These are phyloP conservation scores for Hebeloma cylindrosporum DNA, from an alignment of 768 basidiomycete species.

Conservation along the genomic window DNA sequence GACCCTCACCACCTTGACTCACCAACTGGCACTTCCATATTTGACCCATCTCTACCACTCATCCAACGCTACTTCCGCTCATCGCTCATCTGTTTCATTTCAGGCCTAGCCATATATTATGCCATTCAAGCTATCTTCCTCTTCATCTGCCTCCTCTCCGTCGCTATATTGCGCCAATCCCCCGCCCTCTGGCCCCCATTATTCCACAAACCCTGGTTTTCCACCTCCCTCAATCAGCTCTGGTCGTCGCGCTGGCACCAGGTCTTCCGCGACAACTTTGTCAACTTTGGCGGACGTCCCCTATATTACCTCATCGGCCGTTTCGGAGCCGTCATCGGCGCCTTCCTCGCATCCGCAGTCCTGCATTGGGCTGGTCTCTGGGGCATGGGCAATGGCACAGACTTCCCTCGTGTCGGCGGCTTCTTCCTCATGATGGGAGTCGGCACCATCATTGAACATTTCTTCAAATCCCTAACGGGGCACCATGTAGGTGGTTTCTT, in stretches of 20 bases:
- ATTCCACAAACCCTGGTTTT: conserved; percentile 55
- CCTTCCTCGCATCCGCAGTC: conserved; percentile 21
- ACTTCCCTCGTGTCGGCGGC: conserved; percentile 41
- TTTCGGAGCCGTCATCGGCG: conserved; percentile 29
- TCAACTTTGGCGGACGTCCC: conserved; percentile 49
- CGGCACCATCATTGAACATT: conserved; percentile 48
- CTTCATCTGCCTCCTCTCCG: conserved; percentile 40
- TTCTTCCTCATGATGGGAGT: conserved; percentile 62
- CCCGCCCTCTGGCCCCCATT: conserved; percentile 63
- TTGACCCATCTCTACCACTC: conserved; percentile 37
- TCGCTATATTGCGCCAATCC: conserved; percentile 47
- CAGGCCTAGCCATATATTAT: conserved; percentile 45
- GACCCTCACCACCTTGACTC: conserved; percentile 42
- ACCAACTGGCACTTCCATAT: conserved; percentile 41
- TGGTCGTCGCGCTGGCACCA: conserved; percentile 75
- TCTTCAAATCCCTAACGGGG: conserved; percentile 40
- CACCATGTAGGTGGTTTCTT: conserved; percentile 6
- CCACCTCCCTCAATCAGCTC: conserved; percentile 59
- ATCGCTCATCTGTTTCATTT: conserved; percentile 39
- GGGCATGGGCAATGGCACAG: conserved; percentile 55
- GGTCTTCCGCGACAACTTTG: conserved; percentile 57
- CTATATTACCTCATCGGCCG: conserved; percentile 45
- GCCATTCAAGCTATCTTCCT: conserved; percentile 46
- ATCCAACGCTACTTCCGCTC: conserved; percentile 43
- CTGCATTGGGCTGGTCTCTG: conserved; percentile 59